Evolutionary conservation across 2,329 filamentous ascomycete species (phyloP).

Genomic region (Beauveria scarabaeidicola): DNA sequence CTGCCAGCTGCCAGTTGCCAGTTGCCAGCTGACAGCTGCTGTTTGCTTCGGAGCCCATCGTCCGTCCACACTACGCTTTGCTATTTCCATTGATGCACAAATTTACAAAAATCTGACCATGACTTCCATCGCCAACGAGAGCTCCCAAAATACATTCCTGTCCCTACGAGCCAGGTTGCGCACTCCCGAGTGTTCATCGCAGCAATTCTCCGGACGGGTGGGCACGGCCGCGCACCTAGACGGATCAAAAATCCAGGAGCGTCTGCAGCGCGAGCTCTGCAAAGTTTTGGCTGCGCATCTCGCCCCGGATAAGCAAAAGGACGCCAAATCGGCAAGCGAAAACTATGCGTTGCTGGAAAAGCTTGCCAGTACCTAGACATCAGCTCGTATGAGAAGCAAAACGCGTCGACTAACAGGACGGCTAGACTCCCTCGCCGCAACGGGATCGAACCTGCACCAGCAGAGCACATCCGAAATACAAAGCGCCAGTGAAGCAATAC

Average conservation of each 20-base stretch:
- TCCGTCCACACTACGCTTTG: not conserved
- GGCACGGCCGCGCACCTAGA: not conserved
- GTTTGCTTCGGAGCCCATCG: not conserved
- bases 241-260: not conserved
- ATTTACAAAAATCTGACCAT: not conserved
- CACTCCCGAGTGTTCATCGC: constrained; percentile 3
- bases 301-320: not conserved
- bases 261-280: not conserved
- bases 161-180: constrained; percentile 6
- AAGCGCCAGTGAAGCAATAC: not conserved
- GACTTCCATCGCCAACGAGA: not conserved
- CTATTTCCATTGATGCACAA: not conserved
- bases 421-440: not conserved
- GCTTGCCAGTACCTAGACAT: not conserved
- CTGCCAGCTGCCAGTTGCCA: not conserved
- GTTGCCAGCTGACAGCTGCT: not conserved
- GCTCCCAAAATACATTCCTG: not conserved
- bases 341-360: constrained; percentile 1
- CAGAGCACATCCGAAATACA: not conserved
- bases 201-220: not conserved
- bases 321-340: constrained; percentile 9
- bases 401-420: not conserved
- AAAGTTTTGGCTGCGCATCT: not conserved
- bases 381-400: not conserved
- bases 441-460: not conserved